phyloP scores from a whole-genome alignment of 768 basidiomycete species.

The Hygrocybe punicea region DNA sequence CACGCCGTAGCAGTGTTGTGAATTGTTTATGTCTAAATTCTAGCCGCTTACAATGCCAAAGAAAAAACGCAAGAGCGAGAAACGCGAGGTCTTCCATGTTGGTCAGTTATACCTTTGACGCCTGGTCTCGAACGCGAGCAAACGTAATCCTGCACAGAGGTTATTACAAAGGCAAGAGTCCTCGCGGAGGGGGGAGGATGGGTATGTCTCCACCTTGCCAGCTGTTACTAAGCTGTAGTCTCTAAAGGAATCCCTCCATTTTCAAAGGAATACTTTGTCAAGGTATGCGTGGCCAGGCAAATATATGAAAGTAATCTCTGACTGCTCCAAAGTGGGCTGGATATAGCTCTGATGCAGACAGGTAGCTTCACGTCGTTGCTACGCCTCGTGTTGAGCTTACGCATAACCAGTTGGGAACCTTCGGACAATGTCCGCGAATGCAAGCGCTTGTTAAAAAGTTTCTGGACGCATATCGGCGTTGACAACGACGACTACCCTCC shows the following conservation, averaged over 20 bases:
- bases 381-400: not conserved
- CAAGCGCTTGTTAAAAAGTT: slow-evolving; percentile 55
- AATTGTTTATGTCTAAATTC: not conserved
- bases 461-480: slow-evolving; percentile 58
- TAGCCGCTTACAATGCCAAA: slow-evolving; percentile 2
- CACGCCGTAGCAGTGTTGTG: too few species aligned
- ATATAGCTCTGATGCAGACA: slow-evolving; percentile 55
- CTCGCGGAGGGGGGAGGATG: not conserved
- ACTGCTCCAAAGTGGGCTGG: slow-evolving; percentile 52
- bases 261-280: slow-evolving; percentile 61
- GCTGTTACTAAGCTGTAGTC: too few species aligned
- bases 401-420: slow-evolving; percentile 62
- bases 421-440: slow-evolving; percentile 55
- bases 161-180: slow-evolving; percentile 1
- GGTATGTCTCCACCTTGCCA: not conserved
- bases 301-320: not conserved
- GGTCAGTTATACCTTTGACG: slow-evolving; percentile 32
- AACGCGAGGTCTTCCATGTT: slow-evolving; percentile 44
- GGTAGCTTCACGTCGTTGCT: slow-evolving; percentile 32
- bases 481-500: slow-evolving; percentile 54
- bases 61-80: slow-evolving; percentile 12
- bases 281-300: slow-evolving; percentile 43
- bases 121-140: not conserved
- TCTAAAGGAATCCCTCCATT: not conserved
- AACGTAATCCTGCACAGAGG: slow-evolving; percentile 1